Conservation (phyloP, 1,284 basidiomycete species). For the Exobasidium rhododendri region DNA sequence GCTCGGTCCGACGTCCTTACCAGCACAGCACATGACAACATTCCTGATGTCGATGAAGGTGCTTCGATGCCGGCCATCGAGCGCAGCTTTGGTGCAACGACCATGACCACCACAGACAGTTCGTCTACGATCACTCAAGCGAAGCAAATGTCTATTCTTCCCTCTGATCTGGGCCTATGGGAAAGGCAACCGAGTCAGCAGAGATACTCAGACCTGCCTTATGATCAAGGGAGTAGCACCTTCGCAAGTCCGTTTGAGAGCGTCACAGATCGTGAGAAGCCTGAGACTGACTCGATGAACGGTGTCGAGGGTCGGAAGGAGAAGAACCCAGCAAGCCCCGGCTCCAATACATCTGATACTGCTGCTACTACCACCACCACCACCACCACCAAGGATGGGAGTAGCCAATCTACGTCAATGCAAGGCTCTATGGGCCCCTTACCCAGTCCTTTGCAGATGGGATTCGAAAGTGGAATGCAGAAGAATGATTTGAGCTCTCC, state of each 20-base stretch:
- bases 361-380: no score
- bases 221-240: no score
- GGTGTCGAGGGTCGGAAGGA: no score
- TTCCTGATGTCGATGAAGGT: background rate
- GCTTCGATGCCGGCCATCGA: background rate
- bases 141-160: background rate
- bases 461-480: background rate
- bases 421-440: background rate
- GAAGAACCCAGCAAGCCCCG: no score
- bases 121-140: background rate
- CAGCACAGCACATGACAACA: background rate
- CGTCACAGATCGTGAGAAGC: no score
- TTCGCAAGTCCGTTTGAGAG: no score
- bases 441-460: background rate
- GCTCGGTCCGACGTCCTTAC: slow-evolving; percentile 24
- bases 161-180: background rate
- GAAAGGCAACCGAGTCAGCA: no score
- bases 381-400: no score
- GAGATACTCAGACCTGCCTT: no score
- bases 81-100: slow-evolving; percentile 3
- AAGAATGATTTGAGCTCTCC: background rate
- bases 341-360: no score
- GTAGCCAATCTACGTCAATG: background rate
- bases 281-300: no score
- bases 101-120: background rate